Base-by-base conservation (phyloP, 1,284 basidiomycete genomes). In the Ganoderma meredithae region DNA sequence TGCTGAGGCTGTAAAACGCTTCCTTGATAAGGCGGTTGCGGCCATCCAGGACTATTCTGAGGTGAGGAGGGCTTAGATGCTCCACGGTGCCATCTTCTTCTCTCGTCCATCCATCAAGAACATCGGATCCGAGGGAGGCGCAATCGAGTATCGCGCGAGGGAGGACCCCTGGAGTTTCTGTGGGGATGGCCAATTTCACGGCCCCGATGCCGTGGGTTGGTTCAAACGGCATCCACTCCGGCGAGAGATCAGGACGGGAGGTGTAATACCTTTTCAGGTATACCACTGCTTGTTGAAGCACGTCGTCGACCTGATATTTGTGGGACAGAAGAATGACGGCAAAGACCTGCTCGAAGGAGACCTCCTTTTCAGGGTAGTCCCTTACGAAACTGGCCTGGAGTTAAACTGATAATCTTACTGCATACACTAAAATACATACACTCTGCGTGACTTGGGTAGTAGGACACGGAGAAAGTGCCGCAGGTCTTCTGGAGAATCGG, bases 241-340 rank as follows among this genome's bases (percentile, higher is more conserved):
- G 4, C 44, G 9, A 22, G 8, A 8, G n/a, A 52, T 13, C 47
- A 13, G 47, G 47, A 27, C 47, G 22, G 47, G 47, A 25, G 22
- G 47, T 52, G 47, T 25, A 52, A 25, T 52, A 52, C 12, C 5
- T 47, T 27, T 62, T 55, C 13, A 62, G 58, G 47, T 33, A 47
- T 8, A 22, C 19, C 25, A 66, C 9, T 17, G 60, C 55, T 31
- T 62, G 65, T 9, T 53, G 60, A 8, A 44, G 31, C 4, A 66
- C 9, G 19, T 62, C 65, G 2, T 62, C 65, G 10, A 66, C 36
- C 10, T 66, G 36, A 41, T 66, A 66, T n/a, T 66, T 66, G 65
- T 66, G 65, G 9, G 60, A 56, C 3, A 65, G 59, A 10, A 17
- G 59, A 13, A 44, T 25, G 25, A 65, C 58, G 15, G 64, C 44